Conservation (phyloP, 495 filamentous ascomycete genomes). For the Neurospora sp. region DNA sequence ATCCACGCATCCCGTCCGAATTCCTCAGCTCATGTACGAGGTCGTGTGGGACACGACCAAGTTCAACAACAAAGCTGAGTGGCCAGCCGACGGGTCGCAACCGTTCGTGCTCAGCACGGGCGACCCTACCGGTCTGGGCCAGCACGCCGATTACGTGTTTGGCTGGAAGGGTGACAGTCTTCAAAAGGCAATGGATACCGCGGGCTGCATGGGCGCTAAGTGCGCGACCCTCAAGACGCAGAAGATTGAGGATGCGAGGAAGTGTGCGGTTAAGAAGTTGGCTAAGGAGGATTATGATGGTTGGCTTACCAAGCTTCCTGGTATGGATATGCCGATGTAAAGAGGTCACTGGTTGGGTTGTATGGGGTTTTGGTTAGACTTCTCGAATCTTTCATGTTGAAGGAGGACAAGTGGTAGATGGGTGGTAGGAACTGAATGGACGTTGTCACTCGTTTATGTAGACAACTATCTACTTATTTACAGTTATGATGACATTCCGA, state of each 20-base stretch:
- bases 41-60: constrained; percentile 41
- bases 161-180: constrained; percentile 39
- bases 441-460: too few species aligned
- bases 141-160: constrained; percentile 43
- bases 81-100: constrained; percentile 38
- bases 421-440: too few species aligned
- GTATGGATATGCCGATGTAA: constrained; percentile 13
- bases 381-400: too few species aligned
- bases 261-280: constrained; percentile 28
- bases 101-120: constrained; percentile 39
- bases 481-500: too few species aligned
- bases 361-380: neutral
- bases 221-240: constrained; percentile 30
- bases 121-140: constrained; percentile 33
- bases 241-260: constrained; percentile 19
- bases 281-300: constrained; percentile 34
- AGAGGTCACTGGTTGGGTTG: neutral
- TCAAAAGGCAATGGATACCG: constrained; percentile 39
- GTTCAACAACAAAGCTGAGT: constrained; percentile 35
- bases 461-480: too few species aligned
- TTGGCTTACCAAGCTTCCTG: constrained; percentile 24
- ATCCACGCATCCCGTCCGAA: constrained; percentile 35
- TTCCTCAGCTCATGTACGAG: constrained; percentile 44
- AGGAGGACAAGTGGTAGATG: too few species aligned
- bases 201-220: constrained; percentile 30